Conservation (phyloP, 805 yeast species). For the Kuraishia molischiana region DNA sequence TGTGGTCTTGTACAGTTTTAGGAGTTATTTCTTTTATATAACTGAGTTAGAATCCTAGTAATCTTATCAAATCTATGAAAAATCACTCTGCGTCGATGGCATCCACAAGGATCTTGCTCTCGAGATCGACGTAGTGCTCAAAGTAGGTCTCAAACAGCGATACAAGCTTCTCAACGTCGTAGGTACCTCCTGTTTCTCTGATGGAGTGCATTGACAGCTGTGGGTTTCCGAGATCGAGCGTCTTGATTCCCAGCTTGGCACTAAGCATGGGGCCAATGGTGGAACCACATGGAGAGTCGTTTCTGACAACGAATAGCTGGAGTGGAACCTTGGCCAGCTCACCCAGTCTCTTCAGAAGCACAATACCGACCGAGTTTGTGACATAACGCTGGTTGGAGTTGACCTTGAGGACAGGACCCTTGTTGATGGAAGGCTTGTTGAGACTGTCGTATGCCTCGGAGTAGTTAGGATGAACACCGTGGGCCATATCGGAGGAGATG, state of each 20-base stretch:
- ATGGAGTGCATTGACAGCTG: slow-evolving; percentile 91
- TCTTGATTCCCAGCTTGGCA: slow-evolving; percentile 76
- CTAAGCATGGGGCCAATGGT: slow-evolving; percentile 94
- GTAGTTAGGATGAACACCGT: slow-evolving; percentile 94
- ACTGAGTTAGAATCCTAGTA: too few relatives aligned
- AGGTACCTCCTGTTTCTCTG: slow-evolving; percentile 82
- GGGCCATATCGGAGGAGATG: slow-evolving; percentile 93
- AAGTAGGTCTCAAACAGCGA: slow-evolving; percentile 56
- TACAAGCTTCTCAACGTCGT: slow-evolving; percentile 57
- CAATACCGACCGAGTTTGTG: slow-evolving; percentile 86
- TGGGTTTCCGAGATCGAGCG: slow-evolving; percentile 86
- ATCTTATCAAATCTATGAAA: too few relatives aligned
- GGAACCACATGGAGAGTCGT: slow-evolving; percentile 91
- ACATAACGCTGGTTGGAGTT: slow-evolving; percentile 95
- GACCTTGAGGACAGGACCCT: slow-evolving; percentile 87
- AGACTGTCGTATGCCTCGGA: slow-evolving; percentile 60
- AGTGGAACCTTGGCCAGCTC: slow-evolving; percentile 62
- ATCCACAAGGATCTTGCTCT: slow-evolving; percentile 28
- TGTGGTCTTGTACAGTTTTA: not conserved
- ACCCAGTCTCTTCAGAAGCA: slow-evolving; percentile 66
- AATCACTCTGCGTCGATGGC: not conserved
- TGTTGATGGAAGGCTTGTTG: slow-evolving; percentile 75
- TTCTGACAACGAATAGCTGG: slow-evolving; percentile 87
- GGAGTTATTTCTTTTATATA: too few relatives aligned
- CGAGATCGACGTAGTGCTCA: slow-evolving; percentile 29